A percentile compares a stretch with the other conserved stretches of the same genome.
These are phyloP conservation scores for Phytophthora litchii DNA, from an alignment of 352 stramenopile species.

Conservation along the genomic window DNA sequence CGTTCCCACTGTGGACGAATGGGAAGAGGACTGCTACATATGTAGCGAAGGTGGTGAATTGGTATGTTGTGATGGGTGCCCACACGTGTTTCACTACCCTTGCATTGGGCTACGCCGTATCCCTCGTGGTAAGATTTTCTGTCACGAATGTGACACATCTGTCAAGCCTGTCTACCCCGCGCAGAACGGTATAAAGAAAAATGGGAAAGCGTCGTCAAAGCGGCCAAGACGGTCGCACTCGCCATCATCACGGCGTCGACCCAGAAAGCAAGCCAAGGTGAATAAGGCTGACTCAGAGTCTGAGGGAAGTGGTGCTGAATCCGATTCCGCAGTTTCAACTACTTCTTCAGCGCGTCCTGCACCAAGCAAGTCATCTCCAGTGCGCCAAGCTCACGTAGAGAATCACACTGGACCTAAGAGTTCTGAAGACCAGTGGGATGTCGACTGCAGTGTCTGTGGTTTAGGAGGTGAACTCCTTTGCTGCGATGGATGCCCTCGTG, in stretches of 20 bases:
- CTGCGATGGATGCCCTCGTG: conserved; percentile 92
- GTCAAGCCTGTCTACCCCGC: conserved; percentile 70
- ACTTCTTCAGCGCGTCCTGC: conserved; percentile 25
- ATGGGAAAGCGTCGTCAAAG: conserved; percentile 20
- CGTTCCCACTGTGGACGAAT: conserved; percentile 62
- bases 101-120: conserved; percentile 84
- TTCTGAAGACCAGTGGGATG: conserved; percentile 83
- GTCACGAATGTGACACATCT: conserved; percentile 72
- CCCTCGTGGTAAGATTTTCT: conserved; percentile 87
- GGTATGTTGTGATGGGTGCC: conserved; percentile 92
- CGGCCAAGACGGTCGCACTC: conserved; percentile 31
- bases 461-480: conserved; percentile 87
- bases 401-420: conserved; percentile 40
- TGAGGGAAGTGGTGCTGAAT: conserved; percentile 30
- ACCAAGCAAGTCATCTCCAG: conserved; percentile 29
- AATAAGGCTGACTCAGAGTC: conserved; percentile 27
- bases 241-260: conserved; percentile 19
- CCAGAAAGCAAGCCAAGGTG: conserved; percentile 33
- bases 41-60: conserved; percentile 88
- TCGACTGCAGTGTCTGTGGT: conserved; percentile 89
- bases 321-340: conserved; percentile 24
- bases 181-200: conserved; percentile 26
- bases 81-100: conserved; percentile 90
- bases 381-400: conserved; percentile 27
- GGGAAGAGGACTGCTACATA: conserved; percentile 91